Conservation (phyloP, 192 early-diverging fungal genomes). For the Polychytrium aggregatum region DNA sequence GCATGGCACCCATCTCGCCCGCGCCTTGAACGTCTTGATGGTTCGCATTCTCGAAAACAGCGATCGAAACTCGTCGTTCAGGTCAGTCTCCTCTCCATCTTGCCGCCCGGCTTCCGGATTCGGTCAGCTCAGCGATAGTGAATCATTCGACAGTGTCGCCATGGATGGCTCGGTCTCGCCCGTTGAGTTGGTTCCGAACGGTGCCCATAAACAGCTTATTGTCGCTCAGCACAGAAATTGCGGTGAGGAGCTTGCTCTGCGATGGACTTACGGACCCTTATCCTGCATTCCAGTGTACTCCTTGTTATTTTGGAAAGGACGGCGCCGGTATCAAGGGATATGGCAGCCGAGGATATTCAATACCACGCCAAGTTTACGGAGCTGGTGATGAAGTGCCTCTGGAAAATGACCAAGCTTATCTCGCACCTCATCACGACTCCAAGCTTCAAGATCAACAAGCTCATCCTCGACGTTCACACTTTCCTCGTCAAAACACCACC, state of each 20-base stretch:
- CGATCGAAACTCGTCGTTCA: conserved; percentile 63
- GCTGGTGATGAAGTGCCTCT: conserved; percentile 90
- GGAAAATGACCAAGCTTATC: conserved; percentile 87
- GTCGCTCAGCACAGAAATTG: no score
- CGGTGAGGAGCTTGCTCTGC: no score
- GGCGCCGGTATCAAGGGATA: conserved; percentile 30
- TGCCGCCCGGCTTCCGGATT: no score
- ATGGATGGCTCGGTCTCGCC: no score
- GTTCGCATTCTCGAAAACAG: conserved; percentile 84
- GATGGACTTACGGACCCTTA: no score
- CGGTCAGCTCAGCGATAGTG: no score
- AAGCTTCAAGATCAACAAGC: conserved; percentile 46
- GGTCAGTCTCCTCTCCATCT: conserved; percentile 28
- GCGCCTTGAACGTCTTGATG: conserved; percentile 77
- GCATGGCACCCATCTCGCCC: conserved; percentile 44
- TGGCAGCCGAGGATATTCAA: conserved; percentile 33
- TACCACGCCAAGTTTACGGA: conserved; percentile 69
- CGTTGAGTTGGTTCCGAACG: no score
- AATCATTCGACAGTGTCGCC: no score
- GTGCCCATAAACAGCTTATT: no score
- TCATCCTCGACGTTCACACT: conserved; percentile 67
- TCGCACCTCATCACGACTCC: conserved; percentile 53
- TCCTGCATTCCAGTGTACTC: conserved; percentile 61
- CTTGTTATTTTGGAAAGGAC: conserved; percentile 55
- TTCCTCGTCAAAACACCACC: conserved; percentile 78